Evolutionary conservation across 208 protist genomes (phyloP).

Genomic region (Leishmania lainsoni): DNA sequence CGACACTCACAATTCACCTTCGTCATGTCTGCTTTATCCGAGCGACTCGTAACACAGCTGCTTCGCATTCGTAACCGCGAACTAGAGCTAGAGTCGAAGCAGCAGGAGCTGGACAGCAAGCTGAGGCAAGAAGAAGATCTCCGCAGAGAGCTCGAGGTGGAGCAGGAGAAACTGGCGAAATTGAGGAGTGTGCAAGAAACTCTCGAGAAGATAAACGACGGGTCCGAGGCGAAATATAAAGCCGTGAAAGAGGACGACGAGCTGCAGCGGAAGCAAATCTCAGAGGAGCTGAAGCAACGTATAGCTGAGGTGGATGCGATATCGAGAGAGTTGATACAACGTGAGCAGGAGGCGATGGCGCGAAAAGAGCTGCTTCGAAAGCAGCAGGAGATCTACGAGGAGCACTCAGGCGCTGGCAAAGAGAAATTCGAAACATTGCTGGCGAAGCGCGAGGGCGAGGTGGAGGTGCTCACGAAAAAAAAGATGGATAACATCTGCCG

Average conservation of each 20-base stretch:
- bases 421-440: slow-evolving; percentile 61
- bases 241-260: slow-evolving; percentile 48
- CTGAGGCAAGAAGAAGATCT: slow-evolving; percentile 38
- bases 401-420: slow-evolving; percentile 39
- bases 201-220: slow-evolving; percentile 54
- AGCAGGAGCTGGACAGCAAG: slow-evolving; percentile 35
- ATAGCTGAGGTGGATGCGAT: slow-evolving; percentile 57
- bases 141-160: slow-evolving; percentile 29
- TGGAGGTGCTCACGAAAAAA: slow-evolving; percentile 45
- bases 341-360: slow-evolving; percentile 39
- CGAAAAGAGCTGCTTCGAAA: slow-evolving; percentile 48
- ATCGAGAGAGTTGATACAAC: slow-evolving; percentile 39
- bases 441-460: slow-evolving; percentile 48
- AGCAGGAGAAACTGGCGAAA: slow-evolving; percentile 45
- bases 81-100: slow-evolving; percentile 47
- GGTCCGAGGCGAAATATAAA: slow-evolving; percentile 51
- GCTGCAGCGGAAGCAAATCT: slow-evolving; percentile 40
- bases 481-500: slow-evolving; percentile 33
- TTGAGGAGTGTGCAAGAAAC: slow-evolving; percentile 38
- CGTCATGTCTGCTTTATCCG: slow-evolving; percentile 45
- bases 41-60: slow-evolving; percentile 67
- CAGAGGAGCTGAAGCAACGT: slow-evolving; percentile 33
- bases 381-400: slow-evolving; percentile 70
- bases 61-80: slow-evolving; percentile 52
- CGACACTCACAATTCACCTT: neutral